These are phyloP conservation scores for Oropetium thomaeum DNA, from an alignment of 176 grass and related monocot genomes.

Conservation along the genomic window DNA sequence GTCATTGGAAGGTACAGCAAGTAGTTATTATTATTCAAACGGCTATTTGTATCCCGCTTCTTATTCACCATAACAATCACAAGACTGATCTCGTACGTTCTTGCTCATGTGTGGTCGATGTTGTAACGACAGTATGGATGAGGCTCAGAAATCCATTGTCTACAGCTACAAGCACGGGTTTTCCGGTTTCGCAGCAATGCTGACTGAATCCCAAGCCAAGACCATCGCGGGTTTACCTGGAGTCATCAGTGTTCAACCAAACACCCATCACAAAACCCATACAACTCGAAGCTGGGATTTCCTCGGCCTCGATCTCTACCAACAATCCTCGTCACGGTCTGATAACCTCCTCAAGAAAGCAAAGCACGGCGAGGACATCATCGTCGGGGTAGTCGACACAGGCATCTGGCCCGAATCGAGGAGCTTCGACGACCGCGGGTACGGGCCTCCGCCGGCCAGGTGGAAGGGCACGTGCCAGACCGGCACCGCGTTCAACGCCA, in stretches of 20 bases:
- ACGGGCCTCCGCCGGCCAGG: constrained; percentile 24
- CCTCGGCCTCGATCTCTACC: constrained; percentile 24
- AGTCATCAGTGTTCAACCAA: background rate
- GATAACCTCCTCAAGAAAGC: constrained; percentile 37
- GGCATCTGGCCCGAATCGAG: constrained; percentile 72
- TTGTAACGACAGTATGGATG: constrained; percentile 8
- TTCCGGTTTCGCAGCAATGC: background rate
- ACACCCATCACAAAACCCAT: background rate
- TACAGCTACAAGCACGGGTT: background rate
- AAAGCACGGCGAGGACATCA: constrained; percentile 45
- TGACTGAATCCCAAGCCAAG: background rate
- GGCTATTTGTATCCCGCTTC: background rate
- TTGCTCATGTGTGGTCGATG: background rate
- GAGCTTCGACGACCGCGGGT: constrained; percentile 47
- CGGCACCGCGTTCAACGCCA: constrained; percentile 16
- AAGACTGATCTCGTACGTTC: background rate
- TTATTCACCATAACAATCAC: too few relatives aligned
- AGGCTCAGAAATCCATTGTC: background rate
- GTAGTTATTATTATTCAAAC: background rate
- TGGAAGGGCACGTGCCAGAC: constrained; percentile 57
- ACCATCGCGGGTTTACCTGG: background rate
- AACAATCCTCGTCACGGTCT: background rate
- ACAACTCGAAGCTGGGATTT: constrained; percentile 50
- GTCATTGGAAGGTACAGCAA: constrained; percentile 26
- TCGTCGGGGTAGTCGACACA: constrained; percentile 38